A percentile compares a stretch with the other conserved stretches of the same genome.
These are phyloP conservation scores for Trichoderma guizhouense DNA, from an alignment of 2,329 filamentous ascomycete species.

Conservation along the genomic window DNA sequence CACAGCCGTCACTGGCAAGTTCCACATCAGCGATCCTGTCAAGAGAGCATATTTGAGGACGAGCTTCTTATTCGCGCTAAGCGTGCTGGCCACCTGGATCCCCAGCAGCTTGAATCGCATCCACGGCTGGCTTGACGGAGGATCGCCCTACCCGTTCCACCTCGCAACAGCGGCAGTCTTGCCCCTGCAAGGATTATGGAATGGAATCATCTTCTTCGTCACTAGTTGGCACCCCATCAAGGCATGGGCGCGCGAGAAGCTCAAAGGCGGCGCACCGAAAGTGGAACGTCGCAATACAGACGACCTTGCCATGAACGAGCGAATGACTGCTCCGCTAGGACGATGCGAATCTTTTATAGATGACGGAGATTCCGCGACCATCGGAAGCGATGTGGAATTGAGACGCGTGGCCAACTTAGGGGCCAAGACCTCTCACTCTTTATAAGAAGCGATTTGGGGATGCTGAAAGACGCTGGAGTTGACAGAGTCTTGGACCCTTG, in stretches of 20 bases:
- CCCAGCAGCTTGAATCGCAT: slow-evolving; percentile 71
- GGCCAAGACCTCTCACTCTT: slow-evolving; percentile 22
- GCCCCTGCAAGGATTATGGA: slow-evolving; percentile 78
- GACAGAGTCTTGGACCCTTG: not conserved
- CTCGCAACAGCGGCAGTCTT: slow-evolving; percentile 68
- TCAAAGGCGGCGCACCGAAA: not conserved
- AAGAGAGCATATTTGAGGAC: slow-evolving; percentile 60
- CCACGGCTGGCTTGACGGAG: slow-evolving; percentile 57
- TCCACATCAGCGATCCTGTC: slow-evolving; percentile 48
- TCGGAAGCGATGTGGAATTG: slow-evolving; percentile 35
- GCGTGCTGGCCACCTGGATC: slow-evolving; percentile 60
- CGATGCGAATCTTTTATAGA: slow-evolving; percentile 26
- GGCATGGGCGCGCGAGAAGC: slow-evolving; percentile 16
- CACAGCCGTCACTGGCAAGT: slow-evolving; percentile 35
- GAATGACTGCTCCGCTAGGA: slow-evolving; percentile 4
- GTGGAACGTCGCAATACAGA: slow-evolving; percentile 2
- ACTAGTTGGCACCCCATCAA: slow-evolving; percentile 49
- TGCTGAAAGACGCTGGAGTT: not conserved
- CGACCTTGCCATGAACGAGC: slow-evolving; percentile 9
- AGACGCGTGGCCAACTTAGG: slow-evolving; percentile 27
- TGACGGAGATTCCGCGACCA: slow-evolving; percentile 30
- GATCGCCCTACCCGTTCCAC: slow-evolving; percentile 61
- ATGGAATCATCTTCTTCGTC: slow-evolving; percentile 70
- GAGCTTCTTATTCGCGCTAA: slow-evolving; percentile 59
- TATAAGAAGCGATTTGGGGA: not conserved